phyloP scores from a whole-genome alignment of 169 alveolate genomes.

The Babesia bigemina region DNA sequence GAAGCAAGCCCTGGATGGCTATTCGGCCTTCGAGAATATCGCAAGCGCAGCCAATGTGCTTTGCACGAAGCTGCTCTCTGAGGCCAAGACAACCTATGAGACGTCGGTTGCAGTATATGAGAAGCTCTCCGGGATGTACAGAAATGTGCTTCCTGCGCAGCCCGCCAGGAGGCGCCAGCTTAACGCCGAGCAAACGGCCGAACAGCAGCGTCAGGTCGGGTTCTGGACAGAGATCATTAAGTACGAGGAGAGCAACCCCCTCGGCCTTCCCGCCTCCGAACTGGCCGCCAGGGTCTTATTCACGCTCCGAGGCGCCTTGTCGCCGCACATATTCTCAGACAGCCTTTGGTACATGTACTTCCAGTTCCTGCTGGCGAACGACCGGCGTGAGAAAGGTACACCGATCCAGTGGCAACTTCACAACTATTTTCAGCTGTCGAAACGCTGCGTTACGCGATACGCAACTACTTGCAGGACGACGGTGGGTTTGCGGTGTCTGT shows the following conservation, averaged over 20 bases:
- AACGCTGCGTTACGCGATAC: constrained; percentile 9
- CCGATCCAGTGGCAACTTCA: constrained; percentile 14
- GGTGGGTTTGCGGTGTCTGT: neutral
- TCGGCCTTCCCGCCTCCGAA: constrained; percentile 43
- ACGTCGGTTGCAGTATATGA: constrained; percentile 34
- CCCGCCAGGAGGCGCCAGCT: constrained; percentile 67
- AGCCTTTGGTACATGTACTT: constrained; percentile 76
- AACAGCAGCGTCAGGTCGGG: constrained; percentile 1
- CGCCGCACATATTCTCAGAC: constrained; percentile 63
- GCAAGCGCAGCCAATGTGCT: constrained; percentile 37
- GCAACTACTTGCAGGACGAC: constrained; percentile 34
- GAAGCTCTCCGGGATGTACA: constrained; percentile 44
- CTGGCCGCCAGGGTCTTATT: constrained; percentile 68
- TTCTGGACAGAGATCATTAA: constrained; percentile 73
- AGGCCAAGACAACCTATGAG: constrained; percentile 29
- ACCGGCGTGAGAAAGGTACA: constrained; percentile 60
- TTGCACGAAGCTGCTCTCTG: constrained; percentile 55
- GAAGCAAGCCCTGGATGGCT: constrained; percentile 74
- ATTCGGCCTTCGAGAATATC: constrained; percentile 62
- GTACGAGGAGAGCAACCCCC: constrained; percentile 74
- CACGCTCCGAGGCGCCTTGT: constrained; percentile 68
- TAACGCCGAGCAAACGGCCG: constrained; percentile 26
- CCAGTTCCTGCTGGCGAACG: constrained; percentile 70
- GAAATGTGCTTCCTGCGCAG: constrained; percentile 55
- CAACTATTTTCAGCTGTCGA: constrained; percentile 33